Conservation (phyloP, 2,329 filamentous ascomycete genomes). For the Colletotrichum tamarilloi region DNA sequence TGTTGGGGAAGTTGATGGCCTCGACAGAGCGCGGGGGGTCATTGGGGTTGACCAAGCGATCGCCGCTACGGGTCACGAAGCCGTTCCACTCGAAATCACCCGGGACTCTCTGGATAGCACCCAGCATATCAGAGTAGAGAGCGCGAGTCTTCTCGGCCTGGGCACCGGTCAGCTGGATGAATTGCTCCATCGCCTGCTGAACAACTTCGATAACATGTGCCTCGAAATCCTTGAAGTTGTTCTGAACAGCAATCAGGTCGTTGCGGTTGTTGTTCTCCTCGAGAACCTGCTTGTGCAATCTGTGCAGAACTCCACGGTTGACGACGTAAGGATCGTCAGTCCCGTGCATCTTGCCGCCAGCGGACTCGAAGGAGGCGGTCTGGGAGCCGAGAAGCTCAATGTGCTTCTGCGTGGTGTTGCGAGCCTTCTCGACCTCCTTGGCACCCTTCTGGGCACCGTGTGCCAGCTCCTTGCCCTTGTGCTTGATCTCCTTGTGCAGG, state of each 20-base stretch:
- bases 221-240: conserved; percentile 89
- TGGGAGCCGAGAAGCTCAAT: conserved; percentile 94
- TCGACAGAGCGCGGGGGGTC: conserved; percentile 79
- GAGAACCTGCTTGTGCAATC: conserved; percentile 88
- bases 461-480: conserved; percentile 90
- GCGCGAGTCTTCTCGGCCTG: conserved; percentile 85
- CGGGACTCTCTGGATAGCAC: conserved; percentile 79
- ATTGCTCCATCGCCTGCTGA: conserved; percentile 84
- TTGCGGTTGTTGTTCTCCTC: conserved; percentile 97
- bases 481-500: conserved; percentile 95
- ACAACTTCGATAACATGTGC: conserved; percentile 84
- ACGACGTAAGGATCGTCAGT: conserved; percentile 90
- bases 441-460: conserved; percentile 84
- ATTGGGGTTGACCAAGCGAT: conserved; percentile 81
- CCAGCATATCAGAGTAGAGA: conserved; percentile 87
- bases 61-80: conserved; percentile 78
- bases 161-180: conserved; percentile 82
- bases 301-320: conserved; percentile 82
- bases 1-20: conserved; percentile 86
- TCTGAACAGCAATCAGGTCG: conserved; percentile 91
- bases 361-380: conserved; percentile 81
- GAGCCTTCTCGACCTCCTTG: conserved; percentile 92
- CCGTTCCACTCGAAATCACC: conserved; percentile 92
- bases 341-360: conserved; percentile 76
- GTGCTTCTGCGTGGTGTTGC: conserved; percentile 89